Conservation (phyloP, 1,139 yeast species). For the Scheffersomyces insectosa region DNA sequence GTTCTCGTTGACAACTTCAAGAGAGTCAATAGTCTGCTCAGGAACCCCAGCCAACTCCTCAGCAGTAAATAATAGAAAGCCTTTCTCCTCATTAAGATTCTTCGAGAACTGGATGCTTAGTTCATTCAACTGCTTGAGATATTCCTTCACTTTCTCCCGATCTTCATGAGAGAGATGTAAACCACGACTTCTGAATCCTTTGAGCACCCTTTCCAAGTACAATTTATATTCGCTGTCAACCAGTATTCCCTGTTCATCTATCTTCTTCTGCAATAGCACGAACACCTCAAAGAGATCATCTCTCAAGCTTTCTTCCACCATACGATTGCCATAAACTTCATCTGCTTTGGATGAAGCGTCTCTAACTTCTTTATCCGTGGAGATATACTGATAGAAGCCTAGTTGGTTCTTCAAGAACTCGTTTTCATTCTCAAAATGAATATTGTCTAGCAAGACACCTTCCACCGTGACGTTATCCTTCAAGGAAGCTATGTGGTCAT, state of each 20-base stretch:
- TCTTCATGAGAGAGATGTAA: constrained; percentile 57
- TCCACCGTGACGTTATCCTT: constrained; percentile 54
- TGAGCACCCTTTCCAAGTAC: constrained; percentile 56
- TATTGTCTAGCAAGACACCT: constrained; percentile 52
- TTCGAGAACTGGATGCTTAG: constrained; percentile 59
- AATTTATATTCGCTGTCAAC: constrained; percentile 58
- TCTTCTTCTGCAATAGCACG: constrained; percentile 46
- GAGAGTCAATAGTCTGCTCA: constrained; percentile 56
- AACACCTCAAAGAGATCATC: constrained; percentile 65
- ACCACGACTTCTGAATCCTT: constrained; percentile 64
- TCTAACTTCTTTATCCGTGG: constrained; percentile 59
- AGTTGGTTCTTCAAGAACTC: constrained; percentile 48
- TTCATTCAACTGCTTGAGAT: constrained; percentile 60
- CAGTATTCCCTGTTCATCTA: constrained; percentile 21
- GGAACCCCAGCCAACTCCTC: constrained; percentile 79
- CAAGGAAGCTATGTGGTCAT: constrained; percentile 54
- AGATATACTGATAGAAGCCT: constrained; percentile 70
- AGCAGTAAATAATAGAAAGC: constrained; percentile 55
- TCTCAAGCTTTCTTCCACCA: constrained; percentile 66
- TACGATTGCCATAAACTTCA: constrained; percentile 52
- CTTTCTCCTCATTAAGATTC: constrained; percentile 73
- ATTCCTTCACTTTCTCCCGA: constrained; percentile 58
- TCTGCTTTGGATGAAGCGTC: constrained; percentile 71
- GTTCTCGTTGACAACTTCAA: constrained; percentile 46
- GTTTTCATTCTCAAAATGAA: constrained; percentile 50